Evolutionary conservation across 345 rosid genomes (phyloP).

Genomic region (Lumnitzera littorea): DNA sequence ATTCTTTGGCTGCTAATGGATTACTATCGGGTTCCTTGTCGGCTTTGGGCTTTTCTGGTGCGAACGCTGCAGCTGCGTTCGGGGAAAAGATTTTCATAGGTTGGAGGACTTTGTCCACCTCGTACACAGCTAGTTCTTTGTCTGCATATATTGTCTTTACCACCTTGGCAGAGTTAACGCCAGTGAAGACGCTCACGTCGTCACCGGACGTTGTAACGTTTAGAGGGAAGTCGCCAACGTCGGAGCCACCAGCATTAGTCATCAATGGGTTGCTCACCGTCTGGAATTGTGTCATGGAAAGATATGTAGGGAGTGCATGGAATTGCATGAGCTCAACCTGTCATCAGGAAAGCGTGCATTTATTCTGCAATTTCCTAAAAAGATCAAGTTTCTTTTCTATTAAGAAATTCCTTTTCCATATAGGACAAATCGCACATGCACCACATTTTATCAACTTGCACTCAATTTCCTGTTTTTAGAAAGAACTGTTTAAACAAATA

Average conservation of each 20-base stretch:
- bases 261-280: constrained; percentile 21
- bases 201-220: constrained; percentile 19
- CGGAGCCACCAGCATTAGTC: constrained; percentile 24
- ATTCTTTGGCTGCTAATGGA: too few species aligned
- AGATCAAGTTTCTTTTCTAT: too few species aligned
- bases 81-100: constrained; percentile 23
- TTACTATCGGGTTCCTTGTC: background rate
- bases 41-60: background rate
- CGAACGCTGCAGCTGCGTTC: constrained; percentile 14
- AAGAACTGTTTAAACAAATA: too few species aligned
- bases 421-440: too few species aligned
- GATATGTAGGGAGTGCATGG: constrained; percentile 14
- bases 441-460: too few species aligned
- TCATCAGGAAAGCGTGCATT: too few species aligned
- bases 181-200: constrained; percentile 12
- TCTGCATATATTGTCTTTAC: constrained; percentile 18
- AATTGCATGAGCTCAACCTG: constrained; percentile 11
- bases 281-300: constrained; percentile 20
- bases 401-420: too few species aligned
- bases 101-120: constrained; percentile 26
- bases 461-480: too few species aligned
- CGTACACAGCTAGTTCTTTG: constrained; percentile 23
- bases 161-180: constrained; percentile 15
- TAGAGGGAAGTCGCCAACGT: constrained; percentile 14
- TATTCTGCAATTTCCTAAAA: too few species aligned